Evolutionary conservation across 768 basidiomycete species (phyloP), one percentile per base, ranked within the genome.

Genomic region (Lactarius vividus): DNA sequence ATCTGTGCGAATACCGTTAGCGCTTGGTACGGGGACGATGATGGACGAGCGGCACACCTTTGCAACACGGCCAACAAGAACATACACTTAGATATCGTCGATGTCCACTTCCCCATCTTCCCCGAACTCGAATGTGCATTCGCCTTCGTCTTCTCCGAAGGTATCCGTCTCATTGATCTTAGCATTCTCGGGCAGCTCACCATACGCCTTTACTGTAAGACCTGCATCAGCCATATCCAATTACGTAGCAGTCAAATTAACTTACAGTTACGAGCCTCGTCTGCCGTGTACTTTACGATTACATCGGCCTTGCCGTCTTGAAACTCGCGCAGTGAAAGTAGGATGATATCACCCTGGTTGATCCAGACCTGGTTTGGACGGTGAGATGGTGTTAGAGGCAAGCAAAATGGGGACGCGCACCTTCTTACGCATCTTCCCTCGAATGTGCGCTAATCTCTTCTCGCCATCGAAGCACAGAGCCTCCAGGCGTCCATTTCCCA

Each of bases 341-440:
- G 81, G 59, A 98, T 87, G 74, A 98, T 98, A 74, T 98, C 96
- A 73, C 96, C 96, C 73, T 97, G 94, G 75, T 96, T 97, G 75
- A 98, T 98, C 96, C 96, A 98, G 73, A 98, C 96, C 96, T 98
- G 70, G 23, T 60, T 63, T 37, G 26, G 65, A 26, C 58, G 20
- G 59, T 42, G 23, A 59, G 16, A 20, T 18, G 16, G 13, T 57
- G 13, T 11, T 15, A 16, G 35, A 46, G 8, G 18, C 37, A 44
- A 20, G 44, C 42, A n/a, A 16, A 54, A 33, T 26, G 13, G 28
- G 9, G 6, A 77, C 20, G 20, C 85, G 68, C 71, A 90, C 96
- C 91, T 99, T 99, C 81, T 98, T 99, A 72, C 97, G 81, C 96
- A 99, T 96, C 81, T 98, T 98, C 42, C 97, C 97, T 79, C 97